Conservation (phyloP, 257 asterid species). For the Solanum ossicruentum region DNA sequence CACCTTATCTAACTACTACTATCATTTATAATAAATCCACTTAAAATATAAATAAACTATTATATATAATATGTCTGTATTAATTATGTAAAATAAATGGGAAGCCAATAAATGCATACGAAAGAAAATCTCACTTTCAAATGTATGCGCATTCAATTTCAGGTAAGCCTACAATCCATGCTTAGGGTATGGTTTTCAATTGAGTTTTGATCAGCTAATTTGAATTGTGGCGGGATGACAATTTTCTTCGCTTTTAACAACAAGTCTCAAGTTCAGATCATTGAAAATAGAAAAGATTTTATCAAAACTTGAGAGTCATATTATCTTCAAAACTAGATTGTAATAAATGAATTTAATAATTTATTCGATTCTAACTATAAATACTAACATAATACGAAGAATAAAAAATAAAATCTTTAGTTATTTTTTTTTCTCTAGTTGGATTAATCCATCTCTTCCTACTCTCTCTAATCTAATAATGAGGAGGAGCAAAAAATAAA, state of each 20-base stretch:
- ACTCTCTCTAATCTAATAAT: not conserved
- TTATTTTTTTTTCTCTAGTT: not conserved
- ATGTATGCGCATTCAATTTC: not conserved
- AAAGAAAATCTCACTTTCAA: not conserved
- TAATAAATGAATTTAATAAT: too few species aligned
- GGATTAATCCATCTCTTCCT: not conserved
- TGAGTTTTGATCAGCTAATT: not conserved
- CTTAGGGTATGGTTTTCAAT: not conserved
- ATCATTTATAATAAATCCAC: not conserved
- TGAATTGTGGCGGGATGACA: too few species aligned
- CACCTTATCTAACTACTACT: slow-evolving; percentile 4
- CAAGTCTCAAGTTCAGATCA: too few species aligned
- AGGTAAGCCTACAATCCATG: not conserved
- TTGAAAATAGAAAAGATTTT: too few species aligned
- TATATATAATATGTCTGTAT: not conserved
- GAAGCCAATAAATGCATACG: not conserved
- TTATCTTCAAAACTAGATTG: too few species aligned
- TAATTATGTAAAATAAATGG: not conserved
- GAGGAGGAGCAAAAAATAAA: not conserved
- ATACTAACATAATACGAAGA: too few species aligned
- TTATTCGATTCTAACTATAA: too few species aligned
- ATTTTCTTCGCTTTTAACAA: too few species aligned
- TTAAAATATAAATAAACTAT: not conserved
- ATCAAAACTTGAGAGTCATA: too few species aligned
- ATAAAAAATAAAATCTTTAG: too few species aligned